Conservation (phyloP, 768 basidiomycete species). For the Mycena vulgaris region DNA sequence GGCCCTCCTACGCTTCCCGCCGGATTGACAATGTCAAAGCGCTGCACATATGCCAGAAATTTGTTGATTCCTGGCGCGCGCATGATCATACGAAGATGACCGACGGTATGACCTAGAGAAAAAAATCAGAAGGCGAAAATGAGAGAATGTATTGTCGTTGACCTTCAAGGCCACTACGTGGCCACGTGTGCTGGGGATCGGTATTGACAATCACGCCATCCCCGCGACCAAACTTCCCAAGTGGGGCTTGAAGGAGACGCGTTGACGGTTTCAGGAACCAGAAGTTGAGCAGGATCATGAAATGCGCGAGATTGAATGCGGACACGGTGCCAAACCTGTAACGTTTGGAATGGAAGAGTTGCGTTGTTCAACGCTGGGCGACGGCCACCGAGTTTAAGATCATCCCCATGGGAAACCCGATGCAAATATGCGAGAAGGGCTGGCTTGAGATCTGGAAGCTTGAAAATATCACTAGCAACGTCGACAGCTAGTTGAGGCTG, state of each 20-base stretch:
- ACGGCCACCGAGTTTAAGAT: conserved; percentile 2
- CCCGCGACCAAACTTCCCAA: conserved; percentile 34
- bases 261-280: conserved; percentile 40
- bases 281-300: conserved; percentile 37
- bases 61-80: too few species aligned
- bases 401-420: background rate
- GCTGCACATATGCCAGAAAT: too few species aligned
- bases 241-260: conserved; percentile 31
- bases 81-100: too few species aligned
- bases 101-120: too few species aligned
- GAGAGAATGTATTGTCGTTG: too few species aligned
- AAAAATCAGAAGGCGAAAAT: too few species aligned
- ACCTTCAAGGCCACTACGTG: too few species aligned
- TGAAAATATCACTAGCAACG: conserved; percentile 9
- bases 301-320: conserved; percentile 45
- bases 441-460: too few species aligned
- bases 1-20: too few species aligned
- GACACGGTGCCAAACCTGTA: too few species aligned
- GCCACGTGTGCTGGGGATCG: too few species aligned
- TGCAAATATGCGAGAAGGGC: background rate
- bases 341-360: conserved; percentile 28
- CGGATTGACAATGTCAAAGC: too few species aligned
- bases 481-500: conserved; percentile 19
- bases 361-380: background rate
- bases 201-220: conserved; percentile 36